Base-by-base conservation (phyloP, 164 flowering plant species). In the Nymphaea thermarum region DNA sequence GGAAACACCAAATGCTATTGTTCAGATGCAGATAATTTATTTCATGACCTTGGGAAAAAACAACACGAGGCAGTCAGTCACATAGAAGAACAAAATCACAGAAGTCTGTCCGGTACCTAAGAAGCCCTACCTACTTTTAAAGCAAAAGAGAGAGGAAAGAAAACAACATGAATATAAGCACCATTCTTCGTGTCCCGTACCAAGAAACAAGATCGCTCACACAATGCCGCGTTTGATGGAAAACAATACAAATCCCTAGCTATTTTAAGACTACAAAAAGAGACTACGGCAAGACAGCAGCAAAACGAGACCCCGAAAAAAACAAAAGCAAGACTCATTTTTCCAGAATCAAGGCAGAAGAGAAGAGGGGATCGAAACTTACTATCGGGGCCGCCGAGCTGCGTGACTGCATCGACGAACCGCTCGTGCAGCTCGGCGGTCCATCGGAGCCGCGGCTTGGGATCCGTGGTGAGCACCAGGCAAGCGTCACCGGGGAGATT, bases 381-480 rank as follows among this genome's bases (percentile, higher is more conserved):
- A 84, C 88, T 84, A 51, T 82, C 86, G 36, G 88, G 83, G 61
- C 88, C 88, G 55, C 88, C 88, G 16, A 84, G 84, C 75, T 84
- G 88, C 51, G 86, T 77, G 43, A 84, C 88, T 45, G 88, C 88
- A 69, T 85, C 88, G 4, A 85, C 80, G 68, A 85, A 85, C 42
- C 88, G 71, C 71, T 85, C 88, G 60, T 85, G 88, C 61, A 85
- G 86, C 75, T 85, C 88, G 3, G 83, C 77, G 41, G 86, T 85
- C 88, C 88, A 85, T 3, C 88, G 76, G 42, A 85, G 86, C 4
- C 88, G 75, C 42, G 88, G 88, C 76, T 85, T 85, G 16, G 88
- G 88, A 78, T 85, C 88, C 18, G 89, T 67, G 10, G 89, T 83
- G 53, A 83, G 73, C 43, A 85, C 89, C 57, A 85, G 66, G 66